Evolutionary conservation across 345 rosid genomes (phyloP).

Genomic region (Ceriops decandra): DNA sequence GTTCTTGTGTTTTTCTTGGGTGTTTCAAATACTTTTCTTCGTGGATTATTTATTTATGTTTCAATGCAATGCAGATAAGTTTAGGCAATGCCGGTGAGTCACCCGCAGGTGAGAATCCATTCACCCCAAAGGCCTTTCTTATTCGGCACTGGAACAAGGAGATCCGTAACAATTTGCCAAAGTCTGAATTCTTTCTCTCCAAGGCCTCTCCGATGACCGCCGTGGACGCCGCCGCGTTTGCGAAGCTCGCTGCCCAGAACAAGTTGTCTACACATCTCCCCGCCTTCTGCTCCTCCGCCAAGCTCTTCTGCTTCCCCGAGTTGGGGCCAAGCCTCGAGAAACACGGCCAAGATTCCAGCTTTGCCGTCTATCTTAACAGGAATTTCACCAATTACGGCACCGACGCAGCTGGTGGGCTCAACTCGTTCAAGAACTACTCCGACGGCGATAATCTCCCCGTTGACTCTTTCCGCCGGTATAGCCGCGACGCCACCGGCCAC

Average conservation of each 20-base stretch:
- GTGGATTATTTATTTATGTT: not conserved
- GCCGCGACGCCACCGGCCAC: conserved; percentile 31
- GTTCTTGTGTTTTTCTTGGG: not conserved
- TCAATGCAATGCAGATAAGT: conserved; percentile 21
- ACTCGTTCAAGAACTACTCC: conserved; percentile 51
- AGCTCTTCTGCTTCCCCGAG: conserved; percentile 73
- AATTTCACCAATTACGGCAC: conserved; percentile 84
- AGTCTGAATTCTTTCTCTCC: conserved; percentile 59
- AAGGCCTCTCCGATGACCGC: conserved; percentile 73
- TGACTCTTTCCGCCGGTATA: conserved; percentile 35
- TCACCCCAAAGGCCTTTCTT: conserved; percentile 67
- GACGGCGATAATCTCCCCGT: conserved; percentile 25
- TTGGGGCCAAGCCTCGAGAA: conserved; percentile 13
- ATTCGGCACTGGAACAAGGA: conserved; percentile 87
- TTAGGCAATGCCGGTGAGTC: not conserved
- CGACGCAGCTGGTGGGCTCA: conserved; percentile 39
- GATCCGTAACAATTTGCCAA: conserved; percentile 42
- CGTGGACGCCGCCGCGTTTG: conserved; percentile 54
- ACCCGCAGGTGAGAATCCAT: conserved; percentile 46
- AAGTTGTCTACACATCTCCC: conserved; percentile 56
- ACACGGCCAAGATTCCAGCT: conserved; percentile 37
- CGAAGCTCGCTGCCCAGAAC: conserved; percentile 65
- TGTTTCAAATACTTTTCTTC: not conserved
- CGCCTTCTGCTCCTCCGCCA: conserved; percentile 73
- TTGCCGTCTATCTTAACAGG: conserved; percentile 44